Evolutionary conservation across 1,284 basidiomycete genomes (phyloP).

Genomic region (Trametes pubescens): DNA sequence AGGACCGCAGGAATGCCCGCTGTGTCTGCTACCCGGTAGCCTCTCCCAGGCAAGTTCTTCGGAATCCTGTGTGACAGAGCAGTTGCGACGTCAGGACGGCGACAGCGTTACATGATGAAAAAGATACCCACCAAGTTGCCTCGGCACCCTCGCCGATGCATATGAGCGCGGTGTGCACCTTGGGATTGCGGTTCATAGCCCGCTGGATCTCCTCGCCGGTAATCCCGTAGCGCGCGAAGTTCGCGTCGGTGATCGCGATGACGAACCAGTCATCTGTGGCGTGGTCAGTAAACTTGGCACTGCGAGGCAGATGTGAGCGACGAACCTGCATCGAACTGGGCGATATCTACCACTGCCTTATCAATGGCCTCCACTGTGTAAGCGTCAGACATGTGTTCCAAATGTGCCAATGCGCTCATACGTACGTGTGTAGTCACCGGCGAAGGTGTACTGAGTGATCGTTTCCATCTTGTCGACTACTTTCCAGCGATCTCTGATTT

Average conservation of each 20-base stretch:
- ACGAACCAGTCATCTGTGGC: slow-evolving; percentile 72
- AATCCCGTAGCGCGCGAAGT: slow-evolving; percentile 69
- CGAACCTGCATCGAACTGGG: slow-evolving; percentile 67
- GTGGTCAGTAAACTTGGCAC: not conserved
- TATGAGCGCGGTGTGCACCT: slow-evolving; percentile 70
- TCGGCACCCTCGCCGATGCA: slow-evolving; percentile 77
- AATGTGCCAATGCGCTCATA: not conserved
- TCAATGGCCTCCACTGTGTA: slow-evolving; percentile 66
- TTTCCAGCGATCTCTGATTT: slow-evolving; percentile 67
- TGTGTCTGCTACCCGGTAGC: slow-evolving; percentile 48
- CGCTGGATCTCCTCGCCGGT: slow-evolving; percentile 64
- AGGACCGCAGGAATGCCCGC: slow-evolving; percentile 51
- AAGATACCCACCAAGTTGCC: slow-evolving; percentile 56
- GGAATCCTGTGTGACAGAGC: slow-evolving; percentile 55
- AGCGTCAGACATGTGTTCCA: not conserved
- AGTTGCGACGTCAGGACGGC: not conserved
- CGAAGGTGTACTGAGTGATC: slow-evolving; percentile 72
- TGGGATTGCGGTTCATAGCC: slow-evolving; percentile 66
- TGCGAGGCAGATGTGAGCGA: slow-evolving; percentile 4
- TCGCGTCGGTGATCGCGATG: slow-evolving; percentile 73
- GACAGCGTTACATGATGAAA: not conserved
- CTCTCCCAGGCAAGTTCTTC: slow-evolving; percentile 53
- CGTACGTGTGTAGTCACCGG: slow-evolving; percentile 69
- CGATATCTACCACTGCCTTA: slow-evolving; percentile 65
- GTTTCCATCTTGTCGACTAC: slow-evolving; percentile 73